Evolutionary conservation across 371 early-diverging fungal genomes (phyloP), one percentile per base, ranked within the genome.

Genomic region (Modicella reniformis): DNA sequence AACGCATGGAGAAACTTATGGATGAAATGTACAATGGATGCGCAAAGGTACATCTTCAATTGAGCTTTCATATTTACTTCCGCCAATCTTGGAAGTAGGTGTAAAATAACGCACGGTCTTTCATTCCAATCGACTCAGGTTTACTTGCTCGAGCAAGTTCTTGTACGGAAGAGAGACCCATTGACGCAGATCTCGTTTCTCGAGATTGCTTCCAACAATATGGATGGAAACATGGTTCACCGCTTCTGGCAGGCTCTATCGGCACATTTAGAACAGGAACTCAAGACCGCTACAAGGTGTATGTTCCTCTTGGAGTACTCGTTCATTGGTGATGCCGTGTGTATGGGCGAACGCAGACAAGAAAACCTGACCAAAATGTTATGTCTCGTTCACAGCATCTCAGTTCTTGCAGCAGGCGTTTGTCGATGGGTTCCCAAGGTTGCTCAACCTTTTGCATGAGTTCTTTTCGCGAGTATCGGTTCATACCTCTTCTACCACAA

Each of bases 361-460:
- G 37, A 12, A 8, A 37, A 8, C 37, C 37, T 37, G 37, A 37
- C 37, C 5, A 37, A 37, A 37, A 37, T 6, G 44, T 44, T 17
- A 44, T 17, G 6, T 44, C 44, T 3, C 17, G 17, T 17, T 17
- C 17, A 44, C 41, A 89, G 89, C 80, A 28, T 90, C 92, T 6
- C 84, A 85, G 17, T 88, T 88, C 65, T 63, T 94, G 29, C 90
- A 89, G 41, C 91, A 90, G 54, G 88, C 88, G 0, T 85, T 94
- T 59, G 86, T 92, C 51, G 85, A 85, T 10, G 93, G 93, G 12
- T 94, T 93, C 73, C 93, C 93, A 17, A 87, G 87, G 57, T 65
- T 94, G 6, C 73, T 94, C 53, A 90, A 92, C 15, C 66, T 93
- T 5, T 80, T 94, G 63, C 90, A 90, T 59, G 92, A 92, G 61